Conservation (phyloP, 495 filamentous ascomycete genomes). For the Penicillium chermesinum region DNA sequence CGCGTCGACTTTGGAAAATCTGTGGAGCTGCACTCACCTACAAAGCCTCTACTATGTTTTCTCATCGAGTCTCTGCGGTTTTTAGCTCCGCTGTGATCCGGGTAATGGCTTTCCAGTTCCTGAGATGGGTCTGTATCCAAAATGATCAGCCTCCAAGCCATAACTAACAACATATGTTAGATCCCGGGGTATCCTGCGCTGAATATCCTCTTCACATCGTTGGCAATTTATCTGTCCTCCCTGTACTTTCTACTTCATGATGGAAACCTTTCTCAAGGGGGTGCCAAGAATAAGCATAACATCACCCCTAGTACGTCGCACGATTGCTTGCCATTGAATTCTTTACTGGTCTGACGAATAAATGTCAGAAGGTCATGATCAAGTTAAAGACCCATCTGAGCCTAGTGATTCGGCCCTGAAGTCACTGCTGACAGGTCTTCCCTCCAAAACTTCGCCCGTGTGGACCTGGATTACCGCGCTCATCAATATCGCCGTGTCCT, state of each 20-base stretch:
- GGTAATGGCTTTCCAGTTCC: constrained; percentile 62
- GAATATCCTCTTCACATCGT: constrained; percentile 61
- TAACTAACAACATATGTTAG: constrained; percentile 26
- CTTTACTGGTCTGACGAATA: background rate
- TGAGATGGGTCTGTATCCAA: constrained; percentile 68
- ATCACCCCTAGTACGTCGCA: constrained; percentile 3
- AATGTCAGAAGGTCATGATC: background rate
- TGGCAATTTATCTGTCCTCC: constrained; percentile 67
- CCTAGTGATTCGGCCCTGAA: constrained; percentile 38
- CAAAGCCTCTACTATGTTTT: constrained; percentile 23
- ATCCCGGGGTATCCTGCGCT: constrained; percentile 60
- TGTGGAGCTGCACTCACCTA: too few relatives aligned
- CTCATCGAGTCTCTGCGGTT: constrained; percentile 23
- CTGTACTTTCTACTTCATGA: constrained; percentile 41
- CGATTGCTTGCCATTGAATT: background rate
- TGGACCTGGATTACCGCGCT: constrained; percentile 58
- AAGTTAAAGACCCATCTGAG: background rate
- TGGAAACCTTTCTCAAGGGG: constrained; percentile 2
- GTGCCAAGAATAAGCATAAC: constrained; percentile 7
- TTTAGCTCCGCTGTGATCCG: constrained; percentile 61
- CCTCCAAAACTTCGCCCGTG: constrained; percentile 51
- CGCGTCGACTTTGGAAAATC: too few relatives aligned
- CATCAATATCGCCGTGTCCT: constrained; percentile 63
- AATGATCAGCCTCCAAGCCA: background rate
- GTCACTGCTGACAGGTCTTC: constrained; percentile 71